phyloP scores from a whole-genome alignment of 306 rosid genomes.

The Casuarina cunninghamiana region DNA sequence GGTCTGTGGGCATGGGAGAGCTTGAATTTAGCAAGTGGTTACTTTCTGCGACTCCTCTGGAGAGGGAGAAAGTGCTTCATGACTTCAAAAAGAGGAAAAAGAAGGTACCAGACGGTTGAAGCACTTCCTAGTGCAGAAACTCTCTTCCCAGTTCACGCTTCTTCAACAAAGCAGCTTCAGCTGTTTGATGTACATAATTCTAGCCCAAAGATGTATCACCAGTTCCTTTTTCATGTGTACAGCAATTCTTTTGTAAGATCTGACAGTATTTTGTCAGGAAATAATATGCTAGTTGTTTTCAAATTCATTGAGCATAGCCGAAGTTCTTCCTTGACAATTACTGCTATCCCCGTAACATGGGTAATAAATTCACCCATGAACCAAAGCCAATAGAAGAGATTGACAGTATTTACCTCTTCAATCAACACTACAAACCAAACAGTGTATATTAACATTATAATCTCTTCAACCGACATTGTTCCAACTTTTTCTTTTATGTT shows the following conservation, averaged over 20 bases:
- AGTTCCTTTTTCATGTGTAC: not conserved
- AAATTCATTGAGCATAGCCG: not conserved
- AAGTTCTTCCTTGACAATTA: too few species aligned
- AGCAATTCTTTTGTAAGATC: not conserved
- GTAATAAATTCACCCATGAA: too few species aligned
- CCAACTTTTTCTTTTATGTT: too few species aligned
- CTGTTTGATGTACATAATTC: constrained; percentile 1
- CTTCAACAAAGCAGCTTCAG: constrained; percentile 3
- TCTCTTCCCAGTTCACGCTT: not conserved
- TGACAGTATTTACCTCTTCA: too few species aligned
- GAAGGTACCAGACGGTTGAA: constrained; percentile 37
- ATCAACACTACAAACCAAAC: too few species aligned
- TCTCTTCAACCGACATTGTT: too few species aligned
- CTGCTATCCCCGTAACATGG: too few species aligned
- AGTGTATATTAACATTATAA: too few species aligned
- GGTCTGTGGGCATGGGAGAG: constrained; percentile 60
- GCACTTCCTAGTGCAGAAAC: not conserved
- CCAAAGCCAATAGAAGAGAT: too few species aligned
- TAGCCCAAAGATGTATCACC: not conserved
- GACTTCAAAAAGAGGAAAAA: constrained; percentile 65
- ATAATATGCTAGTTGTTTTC: not conserved
- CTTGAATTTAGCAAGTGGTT: constrained; percentile 85
- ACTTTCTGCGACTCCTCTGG: constrained; percentile 60
- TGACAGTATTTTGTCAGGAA: not conserved
- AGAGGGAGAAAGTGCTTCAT: constrained; percentile 62